These are phyloP conservation scores for Irpex lacteus DNA, from an alignment of 1,284 basidiomycete genomes.

Conservation along the genomic window DNA sequence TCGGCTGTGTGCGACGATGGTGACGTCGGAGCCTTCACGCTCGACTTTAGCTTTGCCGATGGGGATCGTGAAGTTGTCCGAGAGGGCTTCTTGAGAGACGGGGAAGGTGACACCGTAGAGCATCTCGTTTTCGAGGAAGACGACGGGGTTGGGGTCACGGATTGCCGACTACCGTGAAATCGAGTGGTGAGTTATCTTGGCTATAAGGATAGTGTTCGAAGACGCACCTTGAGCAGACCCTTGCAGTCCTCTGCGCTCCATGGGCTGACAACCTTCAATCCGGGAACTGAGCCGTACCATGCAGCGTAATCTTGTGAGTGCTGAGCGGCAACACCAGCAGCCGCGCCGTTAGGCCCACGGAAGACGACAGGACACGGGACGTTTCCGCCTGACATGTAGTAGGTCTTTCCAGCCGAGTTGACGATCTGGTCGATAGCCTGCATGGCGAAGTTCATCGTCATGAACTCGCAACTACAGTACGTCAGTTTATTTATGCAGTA, in stretches of 20 bases:
- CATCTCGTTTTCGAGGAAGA: slow-evolving; percentile 99
- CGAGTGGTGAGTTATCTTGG: background rate
- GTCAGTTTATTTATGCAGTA: slow-evolving; percentile 4
- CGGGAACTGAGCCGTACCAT: slow-evolving; percentile 97
- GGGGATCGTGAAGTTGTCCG: slow-evolving; percentile 91
- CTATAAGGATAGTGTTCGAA: too few relatives aligned
- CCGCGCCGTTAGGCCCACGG: slow-evolving; percentile 99
- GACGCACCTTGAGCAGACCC: slow-evolving; percentile 87
- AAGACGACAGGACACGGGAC: slow-evolving; percentile 98
- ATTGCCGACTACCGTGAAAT: slow-evolving; percentile 74
- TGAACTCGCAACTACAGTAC: slow-evolving; percentile 89
- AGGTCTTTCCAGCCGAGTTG: slow-evolving; percentile 99
- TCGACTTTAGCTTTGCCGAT: slow-evolving; percentile 99
- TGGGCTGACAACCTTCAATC: slow-evolving; percentile 96
- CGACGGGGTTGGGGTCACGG: slow-evolving; percentile 97
- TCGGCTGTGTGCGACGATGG: slow-evolving; percentile 96
- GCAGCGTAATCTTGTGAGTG: slow-evolving; percentile 91
- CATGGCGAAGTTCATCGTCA: slow-evolving; percentile 97
- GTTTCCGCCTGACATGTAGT: slow-evolving; percentile 99
- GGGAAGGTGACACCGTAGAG: slow-evolving; percentile 97
- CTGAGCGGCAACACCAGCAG: slow-evolving; percentile 92
- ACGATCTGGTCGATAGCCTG: slow-evolving; percentile 99
- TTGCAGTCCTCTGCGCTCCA: slow-evolving; percentile 99
- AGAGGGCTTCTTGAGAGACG: slow-evolving; percentile 92
- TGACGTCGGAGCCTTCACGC: slow-evolving; percentile 89